Evolutionary conservation across 2,329 filamentous ascomycete genomes (phyloP).

Genomic region (Clarireedia paspali): DNA sequence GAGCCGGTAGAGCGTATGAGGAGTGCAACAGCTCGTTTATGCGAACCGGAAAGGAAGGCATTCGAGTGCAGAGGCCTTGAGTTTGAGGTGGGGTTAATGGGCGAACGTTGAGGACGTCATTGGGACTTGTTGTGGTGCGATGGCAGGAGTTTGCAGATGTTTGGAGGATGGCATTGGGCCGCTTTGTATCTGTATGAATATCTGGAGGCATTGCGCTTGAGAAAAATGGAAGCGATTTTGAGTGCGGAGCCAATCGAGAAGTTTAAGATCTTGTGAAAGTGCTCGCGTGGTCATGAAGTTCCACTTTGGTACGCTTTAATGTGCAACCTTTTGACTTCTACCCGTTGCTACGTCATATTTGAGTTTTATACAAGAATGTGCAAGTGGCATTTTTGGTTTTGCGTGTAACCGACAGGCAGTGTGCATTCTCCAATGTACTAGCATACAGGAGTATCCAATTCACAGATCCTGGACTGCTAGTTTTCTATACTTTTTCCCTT

Average conservation of each 20-base stretch:
- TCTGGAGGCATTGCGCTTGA: slow-evolving; percentile 10
- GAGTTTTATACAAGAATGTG: no score
- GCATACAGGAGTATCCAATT: background rate
- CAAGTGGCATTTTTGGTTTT: no score
- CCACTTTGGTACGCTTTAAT: no score
- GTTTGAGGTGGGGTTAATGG: slow-evolving; percentile 6
- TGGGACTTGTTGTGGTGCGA: background rate
- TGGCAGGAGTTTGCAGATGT: background rate
- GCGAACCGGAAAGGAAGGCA: slow-evolving; percentile 25
- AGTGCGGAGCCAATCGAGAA: no score
- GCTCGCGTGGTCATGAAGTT: no score
- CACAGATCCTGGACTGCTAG: background rate
- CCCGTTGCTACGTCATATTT: no score
- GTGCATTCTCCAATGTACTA: no score
- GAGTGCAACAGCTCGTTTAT: slow-evolving; percentile 66
- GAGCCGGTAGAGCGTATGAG: slow-evolving; percentile 93
- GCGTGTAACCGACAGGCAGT: no score
- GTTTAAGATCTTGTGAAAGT: no score
- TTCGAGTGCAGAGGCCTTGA: slow-evolving; percentile 26
- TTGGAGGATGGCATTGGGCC: slow-evolving; percentile 1
- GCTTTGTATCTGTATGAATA: slow-evolving; percentile 20
- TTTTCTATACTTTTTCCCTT: background rate
- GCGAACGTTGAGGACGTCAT: slow-evolving; percentile 9
- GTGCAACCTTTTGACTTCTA: no score
- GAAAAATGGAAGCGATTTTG: background rate